Evolutionary conservation across 192 early-diverging fungal genomes (phyloP), one percentile per base, ranked within the genome.

Genomic region (Dispira simplex): DNA sequence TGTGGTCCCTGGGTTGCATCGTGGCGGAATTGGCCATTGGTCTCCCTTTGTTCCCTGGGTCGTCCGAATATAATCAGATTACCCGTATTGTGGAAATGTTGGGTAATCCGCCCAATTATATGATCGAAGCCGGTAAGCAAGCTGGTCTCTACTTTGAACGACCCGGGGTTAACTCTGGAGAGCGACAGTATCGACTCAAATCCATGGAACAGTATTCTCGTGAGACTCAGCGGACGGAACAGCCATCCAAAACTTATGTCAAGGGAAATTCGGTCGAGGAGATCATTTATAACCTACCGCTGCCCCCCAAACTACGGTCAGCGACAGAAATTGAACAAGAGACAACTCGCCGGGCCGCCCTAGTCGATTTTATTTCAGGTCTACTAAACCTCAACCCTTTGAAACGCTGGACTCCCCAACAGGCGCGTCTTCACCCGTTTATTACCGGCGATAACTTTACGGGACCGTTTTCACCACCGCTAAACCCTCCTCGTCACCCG

Each of bases 1-100:
- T 99, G 84, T 99, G 97, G 97, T 96, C 93, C 25, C 72, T 97
- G 14, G 97, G 97, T 0, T 99, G 97, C 67, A 97, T 99, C 71
- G 92, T 92, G 3, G 91, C 89, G 1, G 97, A 99, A 73, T 75
- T 99, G n/a, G 95, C 89, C 67, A 71, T 97, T 5, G 97, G 97
- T 0, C 74, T 95, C 3, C 97, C 97, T 0, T 72, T 99, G 62
- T 99, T 99, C 69, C 94, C 94, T 0, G 97, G 97, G 23, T 82
- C 85, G 16, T 93, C 90, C 53, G 94, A 99, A 72, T 96, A 97
- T 71, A 94, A 99, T 71, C 94, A 97, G 71, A 68, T 99, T 11
- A 82, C 82, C 32, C 78, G 96, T 12, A 99, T 99, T 63, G 83
- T 96, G n/a, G 92, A 96, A 47, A 81, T 95, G 76, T 70, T 99